A percentile compares a stretch with the other conserved stretches of the same genome.
phyloP scores from a whole-genome alignment of 1,139 yeast genomes.

The Pichia sp. region DNA sequence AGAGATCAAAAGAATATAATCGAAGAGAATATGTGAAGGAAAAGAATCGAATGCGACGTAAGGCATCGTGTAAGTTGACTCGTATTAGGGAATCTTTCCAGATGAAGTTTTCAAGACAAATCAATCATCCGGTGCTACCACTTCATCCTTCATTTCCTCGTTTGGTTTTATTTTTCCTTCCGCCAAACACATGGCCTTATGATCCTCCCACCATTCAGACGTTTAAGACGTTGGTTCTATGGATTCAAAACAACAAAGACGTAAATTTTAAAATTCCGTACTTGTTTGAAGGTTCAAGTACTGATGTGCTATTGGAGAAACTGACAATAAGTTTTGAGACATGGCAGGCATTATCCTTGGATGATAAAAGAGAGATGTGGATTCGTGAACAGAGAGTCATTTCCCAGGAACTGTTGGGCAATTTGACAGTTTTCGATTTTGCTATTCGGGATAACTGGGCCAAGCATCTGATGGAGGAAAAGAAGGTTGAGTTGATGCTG shows the following conservation, averaged over 20 bases:
- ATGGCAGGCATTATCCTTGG: slow-evolving; percentile 31
- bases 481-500: slow-evolving; percentile 11
- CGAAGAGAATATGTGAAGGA: slow-evolving; percentile 37
- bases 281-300: slow-evolving; percentile 4
- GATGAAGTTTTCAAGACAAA: slow-evolving; percentile 27
- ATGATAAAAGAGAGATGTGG: slow-evolving; percentile 32
- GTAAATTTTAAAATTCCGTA: slow-evolving; percentile 11
- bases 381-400: slow-evolving; percentile 33
- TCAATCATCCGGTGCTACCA: slow-evolving; percentile 33
- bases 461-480: slow-evolving; percentile 24
- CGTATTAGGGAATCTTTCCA: slow-evolving; percentile 30
- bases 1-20: slow-evolving; percentile 34
- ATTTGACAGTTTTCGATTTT: slow-evolving; percentile 33
- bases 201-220: slow-evolving; percentile 41
- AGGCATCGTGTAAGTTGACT: slow-evolving; percentile 27
- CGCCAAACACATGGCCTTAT: slow-evolving; percentile 39
- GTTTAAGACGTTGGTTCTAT: slow-evolving; percentile 19
- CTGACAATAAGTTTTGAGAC: slow-evolving; percentile 34
- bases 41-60: slow-evolving; percentile 31
- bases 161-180: slow-evolving; percentile 36
- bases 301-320: slow-evolving; percentile 21
- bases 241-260: slow-evolving; percentile 12
- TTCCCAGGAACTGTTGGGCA: slow-evolving; percentile 36
- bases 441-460: slow-evolving; percentile 32
- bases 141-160: slow-evolving; percentile 39